Evolutionary conservation across 192 early-diverging fungal species (phyloP).

Genomic region (Radiomyces spectabilis): DNA sequence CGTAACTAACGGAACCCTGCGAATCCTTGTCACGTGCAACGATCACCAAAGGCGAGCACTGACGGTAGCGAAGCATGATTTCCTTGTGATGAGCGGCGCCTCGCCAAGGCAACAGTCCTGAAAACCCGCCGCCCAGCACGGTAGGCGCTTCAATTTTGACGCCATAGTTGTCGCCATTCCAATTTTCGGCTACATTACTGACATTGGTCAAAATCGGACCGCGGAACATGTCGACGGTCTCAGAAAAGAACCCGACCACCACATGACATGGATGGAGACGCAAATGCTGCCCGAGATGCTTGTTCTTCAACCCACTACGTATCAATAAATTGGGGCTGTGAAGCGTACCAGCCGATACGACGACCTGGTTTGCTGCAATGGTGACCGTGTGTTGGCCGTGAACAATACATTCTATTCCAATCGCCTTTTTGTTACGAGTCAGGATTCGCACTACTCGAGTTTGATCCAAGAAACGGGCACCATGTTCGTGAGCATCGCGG

Average conservation of each 20-base stretch:
- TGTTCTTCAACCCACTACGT: conserved; percentile 58
- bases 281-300: conserved; percentile 59
- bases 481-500: conserved; percentile 52
- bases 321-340: conserved; percentile 57
- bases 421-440: conserved; percentile 39
- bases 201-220: conserved; percentile 66
- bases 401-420: conserved; percentile 39
- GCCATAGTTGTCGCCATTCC: conserved; percentile 56
- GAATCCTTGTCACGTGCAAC: conserved; percentile 55
- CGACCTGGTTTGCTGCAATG: conserved; percentile 46
- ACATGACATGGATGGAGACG: conserved; percentile 52
- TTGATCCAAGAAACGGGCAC: conserved; percentile 56
- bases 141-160: conserved; percentile 52
- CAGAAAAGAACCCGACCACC: conserved; percentile 51
- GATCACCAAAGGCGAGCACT: conserved; percentile 42
- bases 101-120: conserved; percentile 36
- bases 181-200: conserved; percentile 41
- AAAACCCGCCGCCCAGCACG: conserved; percentile 42
- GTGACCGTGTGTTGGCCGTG: conserved; percentile 21
- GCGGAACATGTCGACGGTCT: conserved; percentile 34
- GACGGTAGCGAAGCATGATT: conserved; percentile 34
- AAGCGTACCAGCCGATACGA: conserved; percentile 54
- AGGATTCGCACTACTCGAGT: conserved; percentile 49
- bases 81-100: conserved; percentile 43
- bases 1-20: conserved; percentile 32